phyloP scores from a whole-genome alignment of 495 filamentous ascomycete species.

The Parachaetomium inaequale region DNA sequence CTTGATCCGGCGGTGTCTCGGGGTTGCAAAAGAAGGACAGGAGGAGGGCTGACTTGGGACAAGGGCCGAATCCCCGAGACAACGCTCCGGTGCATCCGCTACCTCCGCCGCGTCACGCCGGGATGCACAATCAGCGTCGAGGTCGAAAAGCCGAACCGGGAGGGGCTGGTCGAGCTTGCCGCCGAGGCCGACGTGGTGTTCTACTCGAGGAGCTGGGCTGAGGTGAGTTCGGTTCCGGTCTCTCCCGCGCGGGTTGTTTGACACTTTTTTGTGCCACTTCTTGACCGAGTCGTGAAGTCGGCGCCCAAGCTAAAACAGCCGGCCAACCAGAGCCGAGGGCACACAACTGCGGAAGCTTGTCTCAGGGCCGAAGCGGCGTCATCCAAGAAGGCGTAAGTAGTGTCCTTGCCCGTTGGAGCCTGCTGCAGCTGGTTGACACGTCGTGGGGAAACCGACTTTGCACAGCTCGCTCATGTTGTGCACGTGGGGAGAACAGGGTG shows the following conservation, averaged over 20 bases:
- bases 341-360: slow-evolving; percentile 34
- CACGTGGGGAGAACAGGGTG: slow-evolving; percentile 66
- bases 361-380: slow-evolving; percentile 31
- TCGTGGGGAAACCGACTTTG: slow-evolving; percentile 11
- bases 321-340: slow-evolving; percentile 36
- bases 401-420: not conserved
- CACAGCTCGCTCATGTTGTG: slow-evolving; percentile 56
- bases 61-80: slow-evolving; percentile 66
- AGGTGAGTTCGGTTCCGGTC: slow-evolving; percentile 42
- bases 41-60: not conserved
- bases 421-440: slow-evolving; percentile 4
- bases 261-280: not conserved
- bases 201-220: slow-evolving; percentile 67
- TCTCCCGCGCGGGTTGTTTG: not conserved
- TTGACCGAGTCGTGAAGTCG: not conserved
- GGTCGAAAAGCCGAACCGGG: slow-evolving; percentile 62
- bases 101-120: slow-evolving; percentile 50
- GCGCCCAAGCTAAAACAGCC: not conserved
- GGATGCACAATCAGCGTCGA: slow-evolving; percentile 60
- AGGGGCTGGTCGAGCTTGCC: slow-evolving; percentile 59
- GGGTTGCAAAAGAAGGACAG: not conserved
- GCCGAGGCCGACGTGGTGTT: slow-evolving; percentile 64
- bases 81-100: slow-evolving; percentile 57
- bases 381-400: slow-evolving; percentile 30
- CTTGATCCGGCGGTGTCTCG: not conserved